Evolutionary conservation across 768 basidiomycete species (phyloP), one percentile per base, ranked within the genome.

Genomic region (Boletus reticulatus): DNA sequence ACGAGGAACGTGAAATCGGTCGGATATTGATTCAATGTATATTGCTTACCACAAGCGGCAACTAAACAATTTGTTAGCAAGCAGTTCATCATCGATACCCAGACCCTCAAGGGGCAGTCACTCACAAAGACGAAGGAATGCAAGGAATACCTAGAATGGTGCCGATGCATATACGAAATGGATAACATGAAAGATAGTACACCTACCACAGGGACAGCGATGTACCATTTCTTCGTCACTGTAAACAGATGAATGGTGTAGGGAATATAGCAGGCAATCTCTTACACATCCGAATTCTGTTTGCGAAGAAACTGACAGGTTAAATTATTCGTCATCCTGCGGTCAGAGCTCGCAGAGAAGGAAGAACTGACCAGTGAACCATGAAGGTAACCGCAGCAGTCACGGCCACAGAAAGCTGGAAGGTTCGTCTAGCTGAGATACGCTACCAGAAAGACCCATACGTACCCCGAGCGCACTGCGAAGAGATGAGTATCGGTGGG

Each of bases 191-290:
- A 48, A 19, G 0, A 29, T 5, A 29, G 17, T 0, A 19, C 1
- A 56, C 70, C 0, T 53, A 71, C 70, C n/a, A 71, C 36, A 12
- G 70, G 70, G 0, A 54, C 67, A 0, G 70, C 69, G 6, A 69
- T 46, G 34, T 69, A 69, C 69, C 65, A 73, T 22, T 36, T 67
- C 53, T 73, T 73, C 34, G 66, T 71, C 53, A 71, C 70, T 71
- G 41, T 3, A 24, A 45, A 48, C 5, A 4, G 0, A 29, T 68
- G 16, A 67, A 57, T 6, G 24, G 52, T 17, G 17, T 20, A 13
- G 7, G 1, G 0, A 27, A 34, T 31, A 41, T 2, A 10, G 2
- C 2, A 14, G 9, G n/a, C 8, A 1, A 43, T 9, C 9, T n/a
- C 70, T 58, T 61, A 71, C 70, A 48, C 66, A 62, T 64, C 13